Base-by-base conservation (phyloP, 2,329 filamentous ascomycete species). In the Colletotrichum sp. region DNA sequence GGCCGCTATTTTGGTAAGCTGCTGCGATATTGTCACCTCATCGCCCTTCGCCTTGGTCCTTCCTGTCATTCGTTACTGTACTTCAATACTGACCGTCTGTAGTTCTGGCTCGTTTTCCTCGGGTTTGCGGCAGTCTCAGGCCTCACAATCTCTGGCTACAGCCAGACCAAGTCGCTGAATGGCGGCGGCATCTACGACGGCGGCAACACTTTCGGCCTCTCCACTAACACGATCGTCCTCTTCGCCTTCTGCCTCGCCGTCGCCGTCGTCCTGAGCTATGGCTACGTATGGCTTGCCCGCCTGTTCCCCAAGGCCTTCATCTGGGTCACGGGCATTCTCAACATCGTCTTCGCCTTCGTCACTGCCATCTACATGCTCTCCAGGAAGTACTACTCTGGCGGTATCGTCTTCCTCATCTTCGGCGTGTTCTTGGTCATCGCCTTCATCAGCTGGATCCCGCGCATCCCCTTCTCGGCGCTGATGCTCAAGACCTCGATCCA, bases 401-500 rank as follows among this genome's bases (percentile, higher is more conserved):
- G 95, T 44, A 96, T 98, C 55, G 93, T 98, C 0, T 98, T 97
- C 84, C 87, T 98, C 16, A 82, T 98, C 72, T 98, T 98, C 81
- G 89, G 91, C n/a, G 85, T 94, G 64, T 96, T 98, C 85, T 91
- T 94, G 76, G 90, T 95, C 72, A 89, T 98, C 81, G 95, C 93
- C 82, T 98, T 98, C 87, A 93, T 94, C 81, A 94, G 92, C 66
- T 99, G 96, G 96, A 96, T 96, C 71, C 93, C 92, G 21, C 91
- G 96, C 68, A 98, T 99, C 76, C 96, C 96, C 0, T 98, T 98
- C 84, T 96, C 94, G 10, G 95, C 95, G 0, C 87, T 98, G 76
- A 98, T 98, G 95, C 90, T 98, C 65, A 93, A 94, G 84, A 96
- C 95, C 0, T 90, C 93, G 26, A 95, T 98, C 80, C 94, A 98